phyloP scores from a whole-genome alignment of 257 asterid species.

The Coffea eugenioides region DNA sequence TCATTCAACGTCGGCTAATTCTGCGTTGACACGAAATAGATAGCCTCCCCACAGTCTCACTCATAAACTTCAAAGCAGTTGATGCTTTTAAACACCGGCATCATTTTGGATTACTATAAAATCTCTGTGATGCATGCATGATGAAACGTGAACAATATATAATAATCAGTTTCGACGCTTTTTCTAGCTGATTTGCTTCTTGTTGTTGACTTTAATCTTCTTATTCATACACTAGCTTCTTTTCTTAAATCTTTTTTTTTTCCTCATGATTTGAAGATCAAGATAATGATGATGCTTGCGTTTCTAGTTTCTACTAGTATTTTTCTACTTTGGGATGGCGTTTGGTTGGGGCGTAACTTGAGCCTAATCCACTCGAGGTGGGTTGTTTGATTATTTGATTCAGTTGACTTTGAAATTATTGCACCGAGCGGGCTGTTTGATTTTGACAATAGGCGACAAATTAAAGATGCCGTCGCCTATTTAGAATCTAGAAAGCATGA shows the following conservation, averaged over 20 bases:
- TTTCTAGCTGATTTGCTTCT: no score
- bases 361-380: not conserved
- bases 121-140: no score
- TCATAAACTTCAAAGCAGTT: not conserved
- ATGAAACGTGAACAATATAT: no score
- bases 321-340: not conserved
- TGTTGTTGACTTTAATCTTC: no score
- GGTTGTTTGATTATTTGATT: not conserved
- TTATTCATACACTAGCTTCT: not conserved
- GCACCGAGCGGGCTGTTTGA: not conserved
- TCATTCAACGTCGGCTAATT: not conserved
- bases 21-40: not conserved
- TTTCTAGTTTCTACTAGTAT: not conserved
- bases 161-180: no score
- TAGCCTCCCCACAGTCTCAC: not conserved
- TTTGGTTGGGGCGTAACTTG: not conserved
- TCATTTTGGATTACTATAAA: no score
- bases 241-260: not conserved
- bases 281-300: not conserved
- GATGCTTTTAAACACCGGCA: not conserved
- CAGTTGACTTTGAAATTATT: not conserved
- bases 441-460: not conserved
- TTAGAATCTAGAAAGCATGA: no score
- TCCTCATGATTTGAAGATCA: not conserved
- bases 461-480: not conserved